Evolutionary conservation across 2,329 filamentous ascomycete genomes (phyloP).

Genomic region (Monosporascus sp.): DNA sequence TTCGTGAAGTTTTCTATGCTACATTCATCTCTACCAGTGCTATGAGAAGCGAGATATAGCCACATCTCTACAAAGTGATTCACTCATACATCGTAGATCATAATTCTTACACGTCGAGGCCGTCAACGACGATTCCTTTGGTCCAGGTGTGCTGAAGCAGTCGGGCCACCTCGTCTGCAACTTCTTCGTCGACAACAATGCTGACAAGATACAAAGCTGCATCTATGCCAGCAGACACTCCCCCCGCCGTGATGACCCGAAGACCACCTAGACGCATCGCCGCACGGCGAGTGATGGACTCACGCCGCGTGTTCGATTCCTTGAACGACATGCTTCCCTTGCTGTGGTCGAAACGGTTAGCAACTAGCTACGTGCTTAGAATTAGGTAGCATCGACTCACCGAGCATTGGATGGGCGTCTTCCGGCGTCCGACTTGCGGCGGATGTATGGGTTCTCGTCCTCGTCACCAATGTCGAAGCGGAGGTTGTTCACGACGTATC

Average conservation of each 20-base stretch:
- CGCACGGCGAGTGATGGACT: constrained; percentile 74
- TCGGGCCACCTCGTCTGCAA: constrained; percentile 67
- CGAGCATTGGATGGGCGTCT: constrained; percentile 56
- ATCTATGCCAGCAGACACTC: constrained; percentile 75
- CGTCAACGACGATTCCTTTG: constrained; percentile 80
- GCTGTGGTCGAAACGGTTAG: constrained; percentile 36
- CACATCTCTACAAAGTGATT: constrained; percentile 8
- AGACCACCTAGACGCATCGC: constrained; percentile 66
- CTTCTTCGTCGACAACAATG: constrained; percentile 72
- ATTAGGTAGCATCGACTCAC: constrained; percentile 33
- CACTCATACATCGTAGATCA: constrained; percentile 5
- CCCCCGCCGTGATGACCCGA: constrained; percentile 75
- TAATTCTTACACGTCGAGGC: constrained; percentile 66
- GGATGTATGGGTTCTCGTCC: constrained; percentile 79
- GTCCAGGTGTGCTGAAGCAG: constrained; percentile 81
- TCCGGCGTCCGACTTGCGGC: constrained; percentile 64
- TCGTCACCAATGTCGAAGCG: constrained; percentile 79
- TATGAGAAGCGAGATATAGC: constrained; percentile 12
- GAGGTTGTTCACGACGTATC: constrained; percentile 88
- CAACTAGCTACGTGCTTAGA: background rate
- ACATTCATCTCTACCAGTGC: constrained; percentile 4
- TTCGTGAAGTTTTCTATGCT: constrained; percentile 9
- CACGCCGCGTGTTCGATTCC: constrained; percentile 66
- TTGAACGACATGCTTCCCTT: constrained; percentile 84
- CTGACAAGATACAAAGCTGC: constrained; percentile 80